A percentile compares a stretch with the other conserved stretches of the same genome.
These are phyloP conservation scores for Tripidium arundinaceum DNA, from an alignment of 202 grass and related monocot genomes.

Conservation along the genomic window DNA sequence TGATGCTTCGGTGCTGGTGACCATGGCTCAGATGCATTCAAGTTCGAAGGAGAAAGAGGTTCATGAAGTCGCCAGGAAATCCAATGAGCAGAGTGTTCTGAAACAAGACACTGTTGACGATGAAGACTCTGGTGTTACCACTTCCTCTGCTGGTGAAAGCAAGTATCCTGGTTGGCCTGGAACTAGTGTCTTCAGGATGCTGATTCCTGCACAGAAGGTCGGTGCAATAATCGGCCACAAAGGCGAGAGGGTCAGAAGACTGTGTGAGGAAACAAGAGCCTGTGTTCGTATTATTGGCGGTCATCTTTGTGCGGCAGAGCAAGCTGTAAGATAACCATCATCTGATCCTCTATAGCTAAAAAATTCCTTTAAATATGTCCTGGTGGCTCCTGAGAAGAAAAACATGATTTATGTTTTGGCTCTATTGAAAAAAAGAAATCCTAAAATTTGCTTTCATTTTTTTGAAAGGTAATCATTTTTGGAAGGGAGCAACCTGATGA, in stretches of 20 bases:
- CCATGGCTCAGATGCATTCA: constrained; percentile 20
- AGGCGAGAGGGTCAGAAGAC: constrained; percentile 48
- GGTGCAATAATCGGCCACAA: constrained; percentile 47
- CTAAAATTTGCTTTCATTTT: constrained; percentile 14
- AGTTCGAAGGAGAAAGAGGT: not conserved
- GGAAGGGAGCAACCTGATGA: constrained; percentile 63
- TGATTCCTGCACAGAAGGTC: constrained; percentile 40
- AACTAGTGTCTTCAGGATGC: constrained; percentile 56
- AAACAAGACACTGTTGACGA: not conserved
- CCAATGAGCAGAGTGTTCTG: not conserved
- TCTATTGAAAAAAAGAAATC: not conserved
- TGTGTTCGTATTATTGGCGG: constrained; percentile 48
- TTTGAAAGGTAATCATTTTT: constrained; percentile 59
- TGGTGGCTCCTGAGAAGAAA: not conserved
- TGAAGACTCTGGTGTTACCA: constrained; percentile 14
- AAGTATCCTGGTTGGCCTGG: constrained; percentile 62
- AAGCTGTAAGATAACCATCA: constrained; percentile 43
- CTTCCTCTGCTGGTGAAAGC: constrained; percentile 30
- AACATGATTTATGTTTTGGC: constrained; percentile 10
- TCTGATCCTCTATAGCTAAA: not conserved
- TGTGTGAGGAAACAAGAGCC: constrained; percentile 59
- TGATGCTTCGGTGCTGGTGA: constrained; percentile 23
- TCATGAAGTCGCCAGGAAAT: constrained; percentile 12
- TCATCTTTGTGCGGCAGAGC: constrained; percentile 39
- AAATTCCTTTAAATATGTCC: not conserved